Conservation (phyloP, 2,329 filamentous ascomycete genomes). For the Coniochaeta sp. region DNA sequence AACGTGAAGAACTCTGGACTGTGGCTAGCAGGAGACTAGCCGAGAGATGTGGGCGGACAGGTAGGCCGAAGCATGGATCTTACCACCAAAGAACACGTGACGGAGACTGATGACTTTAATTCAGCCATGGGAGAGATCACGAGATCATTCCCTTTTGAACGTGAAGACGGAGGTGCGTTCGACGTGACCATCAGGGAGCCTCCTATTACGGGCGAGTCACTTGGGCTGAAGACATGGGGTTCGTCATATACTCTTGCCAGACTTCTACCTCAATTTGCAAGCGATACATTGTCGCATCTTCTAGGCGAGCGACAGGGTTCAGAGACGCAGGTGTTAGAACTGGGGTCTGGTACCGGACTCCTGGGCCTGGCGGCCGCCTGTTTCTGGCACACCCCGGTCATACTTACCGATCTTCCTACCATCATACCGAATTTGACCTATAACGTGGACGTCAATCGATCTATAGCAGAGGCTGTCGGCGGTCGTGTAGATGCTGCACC, state of each 20-base stretch:
- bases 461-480: slow-evolving; percentile 43
- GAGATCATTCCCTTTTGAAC: slow-evolving; percentile 42
- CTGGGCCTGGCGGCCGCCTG: slow-evolving; percentile 78
- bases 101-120: not conserved
- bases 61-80: slow-evolving; percentile 27
- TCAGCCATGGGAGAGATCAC: slow-evolving; percentile 49
- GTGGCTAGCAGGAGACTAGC: slow-evolving; percentile 72
- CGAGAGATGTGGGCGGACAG: slow-evolving; percentile 75
- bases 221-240: slow-evolving; percentile 94
- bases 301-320: slow-evolving; percentile 21
- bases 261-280: slow-evolving; percentile 48
- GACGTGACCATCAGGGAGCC: slow-evolving; percentile 76
- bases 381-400: slow-evolving; percentile 57
- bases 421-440: slow-evolving; percentile 75
- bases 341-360: slow-evolving; percentile 88
- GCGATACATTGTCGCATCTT: slow-evolving; percentile 36
- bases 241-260: slow-evolving; percentile 80
- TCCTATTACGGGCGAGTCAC: slow-evolving; percentile 75
- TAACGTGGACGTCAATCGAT: slow-evolving; percentile 62
- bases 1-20: slow-evolving; percentile 67
- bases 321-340: slow-evolving; percentile 53
- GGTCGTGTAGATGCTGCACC: slow-evolving; percentile 55
- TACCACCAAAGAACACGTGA: not conserved
- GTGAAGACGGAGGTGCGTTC: slow-evolving; percentile 32
- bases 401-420: slow-evolving; percentile 75